Evolutionary conservation across 2,329 filamentous ascomycete genomes (phyloP), one percentile per base, ranked within the genome.

Genomic region (Plenodomus biglobosus): DNA sequence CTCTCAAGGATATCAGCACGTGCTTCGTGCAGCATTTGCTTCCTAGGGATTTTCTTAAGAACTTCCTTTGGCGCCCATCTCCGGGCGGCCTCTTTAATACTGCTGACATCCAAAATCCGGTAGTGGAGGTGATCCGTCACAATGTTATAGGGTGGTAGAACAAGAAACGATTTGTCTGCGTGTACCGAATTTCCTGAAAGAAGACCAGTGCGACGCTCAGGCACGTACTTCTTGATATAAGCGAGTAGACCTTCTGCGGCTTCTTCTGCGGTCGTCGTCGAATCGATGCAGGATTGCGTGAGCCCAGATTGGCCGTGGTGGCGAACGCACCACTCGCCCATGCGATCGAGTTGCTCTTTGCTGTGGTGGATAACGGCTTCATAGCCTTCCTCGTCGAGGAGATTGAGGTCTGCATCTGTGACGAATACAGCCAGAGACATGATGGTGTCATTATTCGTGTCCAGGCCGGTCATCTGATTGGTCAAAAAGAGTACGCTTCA

Each of bases 131-230:
- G 84, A 47, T 87, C 82, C 40, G 89, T 74, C 1, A 96, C 84
- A 50, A 79, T 76, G 34, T 78, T 81, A 72, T 92, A 99, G 0
- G 92, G 91, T 47, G 79, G 79, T 54, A 83, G 82, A 4, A 83
- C 78, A 50, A 99, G 77, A 68, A 99, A 99, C 1, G 84, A 83
- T 62, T 85, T 84, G 72, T 99, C 94, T 3, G 88, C 90, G 68
- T 99, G 92, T 20, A 99, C 89, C 48, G 87, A 94, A 74, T 96
- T 99, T 2, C 94, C 94, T 0, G 94, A 92, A 35, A 99, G 78
- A 48, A 97, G 73, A 1, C 84, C 92, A 27, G 74, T 81, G 40
- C 84, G 79, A 8, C 78, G 76, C 50, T 85, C 75, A 0, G 90
- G 88, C 5, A 94, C 81, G 65, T 85, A 80, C 52, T 77, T 79